Conservation (phyloP, 75 land plant species). For the Picea sitchensis region DNA sequence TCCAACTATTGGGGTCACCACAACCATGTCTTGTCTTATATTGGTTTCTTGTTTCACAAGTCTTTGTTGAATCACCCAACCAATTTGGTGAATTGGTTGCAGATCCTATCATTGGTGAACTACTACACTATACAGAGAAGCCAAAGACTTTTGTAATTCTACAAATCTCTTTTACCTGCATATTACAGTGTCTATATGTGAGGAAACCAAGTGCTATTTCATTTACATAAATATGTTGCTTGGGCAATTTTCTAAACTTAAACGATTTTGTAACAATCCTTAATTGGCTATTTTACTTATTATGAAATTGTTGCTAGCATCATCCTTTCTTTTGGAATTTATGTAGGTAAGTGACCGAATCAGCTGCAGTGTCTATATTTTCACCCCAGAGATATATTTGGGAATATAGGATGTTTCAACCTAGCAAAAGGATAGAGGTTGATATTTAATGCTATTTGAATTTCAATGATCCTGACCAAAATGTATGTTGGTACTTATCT, state of each 20-base stretch:
- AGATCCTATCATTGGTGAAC: conserved; percentile 75
- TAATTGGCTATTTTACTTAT: neutral
- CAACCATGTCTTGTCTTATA: neutral
- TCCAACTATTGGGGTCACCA: no score
- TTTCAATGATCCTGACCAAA: neutral
- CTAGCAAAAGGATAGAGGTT: conserved; percentile 66
- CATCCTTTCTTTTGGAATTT: neutral
- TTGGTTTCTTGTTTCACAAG: conserved; percentile 31
- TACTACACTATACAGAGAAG: conserved; percentile 93
- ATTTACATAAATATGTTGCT: neutral
- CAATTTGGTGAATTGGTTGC: conserved; percentile 92
- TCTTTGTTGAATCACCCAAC: conserved; percentile 77
- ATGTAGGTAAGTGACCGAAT: conserved; percentile 84
- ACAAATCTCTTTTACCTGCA: neutral
- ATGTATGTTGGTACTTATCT: neutral
- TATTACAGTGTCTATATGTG: neutral
- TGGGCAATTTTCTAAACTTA: neutral
- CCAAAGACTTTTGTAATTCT: conserved; percentile 94
- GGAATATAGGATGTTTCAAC: conserved; percentile 66
- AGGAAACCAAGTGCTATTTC: neutral
- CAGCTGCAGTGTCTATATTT: conserved; percentile 91
- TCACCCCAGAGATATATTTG: conserved; percentile 81
- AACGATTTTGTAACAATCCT: neutral
- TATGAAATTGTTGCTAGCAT: neutral
- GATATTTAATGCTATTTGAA: neutral